These are phyloP conservation scores for Solanum hybrid DNA, from an alignment of 305 asterid genomes.

Conservation along the genomic window DNA sequence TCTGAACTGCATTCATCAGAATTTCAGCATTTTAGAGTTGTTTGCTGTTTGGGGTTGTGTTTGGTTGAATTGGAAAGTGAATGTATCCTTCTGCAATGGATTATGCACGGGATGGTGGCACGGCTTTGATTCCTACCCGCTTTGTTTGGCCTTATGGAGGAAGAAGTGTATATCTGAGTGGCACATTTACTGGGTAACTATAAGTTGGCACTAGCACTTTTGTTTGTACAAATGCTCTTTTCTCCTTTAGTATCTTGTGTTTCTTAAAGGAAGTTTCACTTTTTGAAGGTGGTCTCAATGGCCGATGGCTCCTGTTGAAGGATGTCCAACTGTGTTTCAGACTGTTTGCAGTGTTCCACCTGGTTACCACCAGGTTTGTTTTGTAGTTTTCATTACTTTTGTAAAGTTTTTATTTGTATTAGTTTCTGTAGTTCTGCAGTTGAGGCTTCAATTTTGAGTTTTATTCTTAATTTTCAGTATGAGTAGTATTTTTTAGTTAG, in stretches of 20 bases:
- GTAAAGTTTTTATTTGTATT: not conserved
- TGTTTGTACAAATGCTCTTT: not conserved
- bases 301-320: constrained; percentile 96
- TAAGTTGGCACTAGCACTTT: not conserved
- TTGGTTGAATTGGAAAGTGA: constrained; percentile 18
- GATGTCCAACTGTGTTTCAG: constrained; percentile 93
- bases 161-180: constrained; percentile 67
- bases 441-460: not conserved
- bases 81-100: constrained; percentile 55
- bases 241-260: not conserved
- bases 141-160: constrained; percentile 98
- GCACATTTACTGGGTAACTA: constrained; percentile 80
- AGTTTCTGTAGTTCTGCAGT: not conserved
- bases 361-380: constrained; percentile 86
- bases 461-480: not conserved
- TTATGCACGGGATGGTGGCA: constrained; percentile 23
- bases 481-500: not conserved
- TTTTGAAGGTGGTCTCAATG: constrained; percentile 73
- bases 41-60: not conserved
- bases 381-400: constrained; percentile 3
- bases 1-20: constrained; percentile 3
- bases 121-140: constrained; percentile 58
- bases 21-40: constrained; percentile 2
- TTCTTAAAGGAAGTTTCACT: constrained; percentile 5
- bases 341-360: constrained; percentile 75